These are phyloP conservation scores for Fusarium scirpi DNA, from an alignment of 2,329 filamentous ascomycete species.

Conservation along the genomic window DNA sequence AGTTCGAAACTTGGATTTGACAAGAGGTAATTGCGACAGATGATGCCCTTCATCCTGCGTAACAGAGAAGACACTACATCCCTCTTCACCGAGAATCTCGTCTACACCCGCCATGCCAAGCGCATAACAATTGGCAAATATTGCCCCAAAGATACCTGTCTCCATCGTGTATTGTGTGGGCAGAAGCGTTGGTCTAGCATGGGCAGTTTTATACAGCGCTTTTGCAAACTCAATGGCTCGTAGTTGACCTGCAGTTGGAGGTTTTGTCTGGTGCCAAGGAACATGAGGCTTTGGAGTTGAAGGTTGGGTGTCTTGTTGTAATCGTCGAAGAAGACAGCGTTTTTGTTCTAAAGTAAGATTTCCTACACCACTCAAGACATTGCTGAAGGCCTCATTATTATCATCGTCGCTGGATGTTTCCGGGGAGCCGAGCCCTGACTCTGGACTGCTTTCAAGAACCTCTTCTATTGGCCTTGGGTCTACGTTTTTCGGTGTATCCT, in stretches of 20 bases:
- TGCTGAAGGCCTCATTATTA: conserved; percentile 13
- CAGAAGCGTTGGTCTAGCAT: conserved; percentile 24
- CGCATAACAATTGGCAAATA: conserved; percentile 54
- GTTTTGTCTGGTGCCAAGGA: neutral
- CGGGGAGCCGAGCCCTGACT: neutral
- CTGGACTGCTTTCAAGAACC: conserved; percentile 7
- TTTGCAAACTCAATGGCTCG: conserved; percentile 40
- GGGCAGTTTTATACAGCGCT: conserved; percentile 31
- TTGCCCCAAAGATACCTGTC: conserved; percentile 49
- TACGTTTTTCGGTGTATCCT: neutral
- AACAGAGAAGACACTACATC: conserved; percentile 50
- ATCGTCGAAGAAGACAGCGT: conserved; percentile 33
- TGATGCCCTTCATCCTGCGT: conserved; percentile 41
- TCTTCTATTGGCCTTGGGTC: conserved; percentile 16
- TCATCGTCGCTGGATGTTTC: neutral
- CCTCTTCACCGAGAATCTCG: conserved; percentile 44
- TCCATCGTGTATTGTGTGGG: conserved; percentile 37
- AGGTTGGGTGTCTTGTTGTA: conserved; percentile 34
- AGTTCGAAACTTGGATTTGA: conserved; percentile 43
- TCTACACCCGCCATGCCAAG: conserved; percentile 48
- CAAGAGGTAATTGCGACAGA: conserved; percentile 41
- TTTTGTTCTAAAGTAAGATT: conserved; percentile 39
- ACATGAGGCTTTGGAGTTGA: neutral
- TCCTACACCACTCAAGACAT: conserved; percentile 31
- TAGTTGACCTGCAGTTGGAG: conserved; percentile 34